Percentiles rank a stretch among this genome's conserved stretches.
phyloP scores from a whole-genome alignment of 768 basidiomycete species.

The Pleurotus eryngii region DNA sequence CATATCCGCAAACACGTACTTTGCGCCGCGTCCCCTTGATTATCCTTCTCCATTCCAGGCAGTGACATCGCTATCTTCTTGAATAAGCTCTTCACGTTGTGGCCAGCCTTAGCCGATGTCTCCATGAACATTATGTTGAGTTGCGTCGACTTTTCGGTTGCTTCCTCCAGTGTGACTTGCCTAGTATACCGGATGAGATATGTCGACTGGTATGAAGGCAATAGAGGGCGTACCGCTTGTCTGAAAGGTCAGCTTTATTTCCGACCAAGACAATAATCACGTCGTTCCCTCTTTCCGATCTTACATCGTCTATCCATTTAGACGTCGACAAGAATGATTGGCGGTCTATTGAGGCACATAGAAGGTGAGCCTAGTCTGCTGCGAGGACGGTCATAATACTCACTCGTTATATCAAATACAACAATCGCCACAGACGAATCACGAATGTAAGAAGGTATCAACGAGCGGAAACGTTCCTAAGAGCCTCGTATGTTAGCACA shows the following conservation, averaged over 20 bases:
- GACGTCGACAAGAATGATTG: constrained; percentile 97
- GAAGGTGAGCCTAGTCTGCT: not conserved
- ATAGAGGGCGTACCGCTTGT: constrained; percentile 75
- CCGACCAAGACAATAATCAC: constrained; percentile 98
- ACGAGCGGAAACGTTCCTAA: constrained; percentile 93
- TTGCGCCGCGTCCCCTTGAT: constrained; percentile 53
- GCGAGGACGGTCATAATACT: constrained; percentile 24
- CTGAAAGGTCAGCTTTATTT: constrained; percentile 98
- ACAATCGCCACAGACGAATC: constrained; percentile 99
- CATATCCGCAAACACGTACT: constrained; percentile 32
- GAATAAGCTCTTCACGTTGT: constrained; percentile 98
- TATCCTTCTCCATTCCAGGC: constrained; percentile 91
- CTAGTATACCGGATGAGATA: constrained; percentile 36
- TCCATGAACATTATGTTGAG: constrained; percentile 98
- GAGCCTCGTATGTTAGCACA: not conserved
- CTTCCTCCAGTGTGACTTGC: constrained; percentile 98
- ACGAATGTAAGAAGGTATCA: constrained; percentile 98
- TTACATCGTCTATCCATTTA: constrained; percentile 99
- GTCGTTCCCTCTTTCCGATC: constrained; percentile 94
- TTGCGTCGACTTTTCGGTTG: constrained; percentile 86
- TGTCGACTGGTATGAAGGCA: not conserved
- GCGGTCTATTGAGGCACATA: constrained; percentile 56
- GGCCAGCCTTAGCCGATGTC: constrained; percentile 98
- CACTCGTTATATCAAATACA: constrained; percentile 98
- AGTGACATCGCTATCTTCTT: constrained; percentile 99